Conservation (phyloP, 2,329 filamentous ascomycete genomes). For the Sporothrix brunneoviolacea region DNA sequence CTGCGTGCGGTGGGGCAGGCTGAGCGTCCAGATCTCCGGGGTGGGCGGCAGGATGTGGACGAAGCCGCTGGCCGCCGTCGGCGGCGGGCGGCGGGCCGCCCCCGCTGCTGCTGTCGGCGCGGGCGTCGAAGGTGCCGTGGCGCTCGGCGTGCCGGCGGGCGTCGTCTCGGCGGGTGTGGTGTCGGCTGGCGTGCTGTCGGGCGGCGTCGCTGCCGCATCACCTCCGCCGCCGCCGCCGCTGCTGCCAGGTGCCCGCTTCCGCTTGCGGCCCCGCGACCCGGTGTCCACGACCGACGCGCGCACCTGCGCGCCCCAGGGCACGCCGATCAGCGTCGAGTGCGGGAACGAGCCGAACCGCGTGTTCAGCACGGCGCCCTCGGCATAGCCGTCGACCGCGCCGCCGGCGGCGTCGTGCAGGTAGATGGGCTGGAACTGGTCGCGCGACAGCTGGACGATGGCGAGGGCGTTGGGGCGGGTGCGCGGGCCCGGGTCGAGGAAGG, state of each 20-base stretch:
- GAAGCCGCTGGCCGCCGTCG: constrained; percentile 59
- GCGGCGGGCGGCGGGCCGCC: background rate
- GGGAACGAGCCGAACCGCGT: constrained; percentile 91
- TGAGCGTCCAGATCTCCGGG: constrained; percentile 75
- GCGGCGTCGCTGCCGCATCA: background rate
- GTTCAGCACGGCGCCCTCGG: constrained; percentile 74
- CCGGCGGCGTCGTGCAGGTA: constrained; percentile 58
- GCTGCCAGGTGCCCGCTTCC: constrained; percentile 39
- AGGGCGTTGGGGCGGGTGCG: constrained; percentile 59
- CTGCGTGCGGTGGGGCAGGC: constrained; percentile 73
- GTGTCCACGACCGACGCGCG: constrained; percentile 86
- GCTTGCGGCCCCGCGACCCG: constrained; percentile 73
- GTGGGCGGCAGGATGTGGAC: constrained; percentile 73
- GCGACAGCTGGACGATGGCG: constrained; percentile 80
- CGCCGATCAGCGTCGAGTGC: constrained; percentile 66
- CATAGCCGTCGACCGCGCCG: constrained; percentile 59
- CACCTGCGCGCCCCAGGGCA: constrained; percentile 89
- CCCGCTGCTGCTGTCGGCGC: constrained; percentile 15
- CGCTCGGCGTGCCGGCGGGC: background rate
- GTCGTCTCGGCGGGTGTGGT: background rate
- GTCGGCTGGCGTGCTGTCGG: constrained; percentile 11
- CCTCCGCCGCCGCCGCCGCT: constrained; percentile 19
- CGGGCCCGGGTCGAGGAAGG: constrained; percentile 68
- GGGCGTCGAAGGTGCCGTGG: constrained; percentile 20
- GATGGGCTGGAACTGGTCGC: constrained; percentile 75